Evolutionary conservation across 345 rosid genomes (phyloP).

Genomic region (Eucalyptus virginea): DNA sequence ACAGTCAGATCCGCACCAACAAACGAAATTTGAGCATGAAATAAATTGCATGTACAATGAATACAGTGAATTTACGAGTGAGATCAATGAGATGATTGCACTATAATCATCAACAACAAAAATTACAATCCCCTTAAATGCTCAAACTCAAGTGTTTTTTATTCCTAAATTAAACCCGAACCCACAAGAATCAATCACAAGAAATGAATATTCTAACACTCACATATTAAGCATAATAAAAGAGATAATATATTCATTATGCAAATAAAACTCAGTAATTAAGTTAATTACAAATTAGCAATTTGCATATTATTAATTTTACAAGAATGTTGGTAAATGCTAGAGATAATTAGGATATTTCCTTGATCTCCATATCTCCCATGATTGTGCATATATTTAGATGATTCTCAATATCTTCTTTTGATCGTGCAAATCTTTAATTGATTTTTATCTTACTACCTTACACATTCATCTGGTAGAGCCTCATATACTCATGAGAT

Average conservation of each 20-base stretch:
- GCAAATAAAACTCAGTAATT: rapidly evolving
- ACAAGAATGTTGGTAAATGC: neutral
- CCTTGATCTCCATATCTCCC: neutral
- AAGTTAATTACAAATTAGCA: neutral
- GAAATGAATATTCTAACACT: neutral
- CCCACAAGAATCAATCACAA: neutral
- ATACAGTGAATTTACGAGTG: rapidly evolving
- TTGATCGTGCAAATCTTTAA: neutral
- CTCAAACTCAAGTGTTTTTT: neutral
- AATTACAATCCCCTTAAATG: rapidly evolving
- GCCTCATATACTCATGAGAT: neutral
- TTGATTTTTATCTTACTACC: neutral
- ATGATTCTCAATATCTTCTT: neutral
- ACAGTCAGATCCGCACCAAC: neutral
- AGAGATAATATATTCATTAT: neutral
- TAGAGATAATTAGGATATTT: neutral
- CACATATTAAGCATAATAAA: neutral
- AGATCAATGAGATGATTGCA: neutral
- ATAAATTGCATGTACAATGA: neutral
- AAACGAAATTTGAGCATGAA: neutral
- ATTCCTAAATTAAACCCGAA: rapidly evolving
- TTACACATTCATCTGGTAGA: neutral
- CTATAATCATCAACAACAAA: neutral
- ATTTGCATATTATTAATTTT: neutral
- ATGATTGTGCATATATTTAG: neutral